phyloP scores from a whole-genome alignment of 2,329 filamentous ascomycete species.

The Hysterium pulicare region DNA sequence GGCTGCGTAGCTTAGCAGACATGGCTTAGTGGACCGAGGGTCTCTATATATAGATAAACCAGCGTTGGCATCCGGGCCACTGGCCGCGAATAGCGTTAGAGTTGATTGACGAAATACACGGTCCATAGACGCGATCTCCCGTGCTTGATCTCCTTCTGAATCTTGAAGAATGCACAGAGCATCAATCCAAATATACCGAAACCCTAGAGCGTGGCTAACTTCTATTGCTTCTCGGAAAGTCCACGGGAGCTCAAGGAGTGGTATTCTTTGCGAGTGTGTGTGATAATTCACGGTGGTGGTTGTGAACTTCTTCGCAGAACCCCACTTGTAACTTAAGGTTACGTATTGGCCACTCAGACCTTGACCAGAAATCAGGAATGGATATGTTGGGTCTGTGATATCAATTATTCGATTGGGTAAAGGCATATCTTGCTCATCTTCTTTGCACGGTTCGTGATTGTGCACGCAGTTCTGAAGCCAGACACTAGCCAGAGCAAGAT shows the following conservation, averaged over 20 bases:
- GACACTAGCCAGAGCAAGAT: not conserved
- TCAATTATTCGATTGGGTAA: not conserved
- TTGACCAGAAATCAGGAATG: not conserved
- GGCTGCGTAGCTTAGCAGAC: not conserved
- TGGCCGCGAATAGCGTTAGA: not conserved
- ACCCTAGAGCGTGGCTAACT: not conserved
- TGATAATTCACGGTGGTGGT: not conserved
- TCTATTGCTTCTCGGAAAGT: not conserved
- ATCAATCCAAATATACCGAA: conserved; percentile 1
- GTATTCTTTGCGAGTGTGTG: not conserved
- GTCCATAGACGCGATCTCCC: conserved; percentile 1
- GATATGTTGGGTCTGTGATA: not conserved
- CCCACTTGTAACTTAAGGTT: too few species aligned
- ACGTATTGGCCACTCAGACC: not conserved
- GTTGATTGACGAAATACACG: not conserved
- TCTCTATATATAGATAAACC: not conserved
- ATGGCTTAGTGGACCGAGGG: not conserved
- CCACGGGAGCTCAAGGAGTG: not conserved
- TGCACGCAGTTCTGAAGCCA: not conserved
- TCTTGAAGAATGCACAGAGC: not conserved
- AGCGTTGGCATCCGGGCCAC: not conserved
- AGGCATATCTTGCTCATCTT: not conserved
- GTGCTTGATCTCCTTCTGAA: not conserved
- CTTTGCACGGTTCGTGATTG: not conserved
- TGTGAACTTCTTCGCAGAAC: too few species aligned